These are phyloP conservation scores for Spergularia bocconei DNA, from an alignment of 148 eudicot species.

Conservation along the genomic window DNA sequence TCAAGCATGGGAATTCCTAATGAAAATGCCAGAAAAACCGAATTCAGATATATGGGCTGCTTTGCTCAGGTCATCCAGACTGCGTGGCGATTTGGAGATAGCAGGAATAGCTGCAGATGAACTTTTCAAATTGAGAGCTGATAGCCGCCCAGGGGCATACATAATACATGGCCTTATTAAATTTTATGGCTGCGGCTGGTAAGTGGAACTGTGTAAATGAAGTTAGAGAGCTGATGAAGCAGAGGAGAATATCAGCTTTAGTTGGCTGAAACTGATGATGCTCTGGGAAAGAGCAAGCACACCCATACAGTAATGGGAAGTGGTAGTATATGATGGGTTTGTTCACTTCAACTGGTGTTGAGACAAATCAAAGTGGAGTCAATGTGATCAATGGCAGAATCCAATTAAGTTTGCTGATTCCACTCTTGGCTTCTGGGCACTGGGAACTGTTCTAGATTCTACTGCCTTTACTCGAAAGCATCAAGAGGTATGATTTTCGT, in stretches of 20 bases:
- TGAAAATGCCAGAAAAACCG: constrained; percentile 72
- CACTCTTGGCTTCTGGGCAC: no score
- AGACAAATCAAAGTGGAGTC: background rate
- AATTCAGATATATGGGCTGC: constrained; percentile 94
- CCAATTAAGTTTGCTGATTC: background rate
- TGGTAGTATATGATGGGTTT: background rate
- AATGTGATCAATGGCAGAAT: background rate
- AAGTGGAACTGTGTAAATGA: constrained; percentile 70
- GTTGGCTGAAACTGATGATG: constrained; percentile 71
- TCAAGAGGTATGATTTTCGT: no score
- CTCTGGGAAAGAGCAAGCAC: constrained; percentile 11
- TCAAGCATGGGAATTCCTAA: constrained; percentile 62
- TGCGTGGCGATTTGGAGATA: constrained; percentile 77
- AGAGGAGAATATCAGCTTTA: constrained; percentile 56
- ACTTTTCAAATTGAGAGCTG: constrained; percentile 48
- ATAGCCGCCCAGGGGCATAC: constrained; percentile 77
- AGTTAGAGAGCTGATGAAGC: constrained; percentile 78
- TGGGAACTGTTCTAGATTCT: no score
- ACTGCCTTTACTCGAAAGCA: no score
- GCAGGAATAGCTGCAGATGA: constrained; percentile 68
- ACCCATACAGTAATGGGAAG: background rate
- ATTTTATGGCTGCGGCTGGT: constrained; percentile 79
- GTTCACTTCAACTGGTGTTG: background rate
- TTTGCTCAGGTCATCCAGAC: constrained; percentile 64
- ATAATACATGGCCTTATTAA: constrained; percentile 71